phyloP scores from a whole-genome alignment of 2,329 filamentous ascomycete genomes.

The Tothia fuscella region DNA sequence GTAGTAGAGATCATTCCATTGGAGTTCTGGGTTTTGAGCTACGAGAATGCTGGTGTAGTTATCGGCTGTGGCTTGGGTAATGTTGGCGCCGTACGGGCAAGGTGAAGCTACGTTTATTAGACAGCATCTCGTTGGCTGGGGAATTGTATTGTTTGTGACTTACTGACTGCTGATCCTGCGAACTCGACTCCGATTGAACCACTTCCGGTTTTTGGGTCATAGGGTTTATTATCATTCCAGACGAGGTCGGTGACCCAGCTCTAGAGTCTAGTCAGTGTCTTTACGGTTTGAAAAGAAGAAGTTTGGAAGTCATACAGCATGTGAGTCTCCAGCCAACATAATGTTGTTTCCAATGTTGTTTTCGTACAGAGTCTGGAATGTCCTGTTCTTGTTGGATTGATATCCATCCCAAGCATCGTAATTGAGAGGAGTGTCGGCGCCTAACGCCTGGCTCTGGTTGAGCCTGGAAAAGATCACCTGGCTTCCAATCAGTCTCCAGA shows the following conservation, averaged over 20 bases:
- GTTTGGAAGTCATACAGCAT: too few relatives aligned
- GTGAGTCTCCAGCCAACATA: constrained; percentile 58
- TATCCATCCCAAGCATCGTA: constrained; percentile 57
- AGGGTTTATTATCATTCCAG: constrained; percentile 31
- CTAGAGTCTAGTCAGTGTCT: too few relatives aligned
- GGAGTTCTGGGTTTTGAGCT: constrained; percentile 13
- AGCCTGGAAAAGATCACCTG: constrained; percentile 52
- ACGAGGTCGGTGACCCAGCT: constrained; percentile 41
- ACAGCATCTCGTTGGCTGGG: too few relatives aligned
- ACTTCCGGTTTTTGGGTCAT: constrained; percentile 27
- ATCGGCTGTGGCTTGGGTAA: constrained; percentile 41
- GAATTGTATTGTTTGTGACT: too few relatives aligned
- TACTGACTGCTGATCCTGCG: constrained; percentile 53
- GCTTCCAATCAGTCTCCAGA: constrained; percentile 60
- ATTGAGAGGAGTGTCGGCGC: constrained; percentile 34
- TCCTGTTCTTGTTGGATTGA: constrained; percentile 57
- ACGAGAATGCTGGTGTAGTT: constrained; percentile 33
- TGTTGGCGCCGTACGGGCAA: constrained; percentile 47
- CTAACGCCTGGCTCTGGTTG: constrained; percentile 34
- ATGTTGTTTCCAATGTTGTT: constrained; percentile 62
- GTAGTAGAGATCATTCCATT: constrained; percentile 38
- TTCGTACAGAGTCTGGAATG: constrained; percentile 52
- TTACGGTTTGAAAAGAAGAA: too few relatives aligned
- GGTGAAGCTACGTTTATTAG: too few relatives aligned
- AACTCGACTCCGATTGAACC: constrained; percentile 38